These are phyloP conservation scores for Byssothecium circinans DNA, from an alignment of 2,329 filamentous ascomycete species.

Conservation along the genomic window DNA sequence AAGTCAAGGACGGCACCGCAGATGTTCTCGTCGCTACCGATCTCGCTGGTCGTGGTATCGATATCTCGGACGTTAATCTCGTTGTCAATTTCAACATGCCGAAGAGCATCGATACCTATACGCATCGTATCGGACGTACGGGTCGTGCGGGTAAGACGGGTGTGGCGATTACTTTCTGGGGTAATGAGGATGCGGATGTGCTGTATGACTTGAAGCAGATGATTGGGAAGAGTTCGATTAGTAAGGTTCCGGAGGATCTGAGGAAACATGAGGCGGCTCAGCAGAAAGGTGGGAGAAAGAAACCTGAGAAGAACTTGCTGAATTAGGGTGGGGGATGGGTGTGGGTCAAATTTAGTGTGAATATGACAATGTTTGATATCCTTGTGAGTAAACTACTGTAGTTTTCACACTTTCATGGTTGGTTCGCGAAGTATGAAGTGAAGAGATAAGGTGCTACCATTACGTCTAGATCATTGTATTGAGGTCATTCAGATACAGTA, in stretches of 20 bases:
- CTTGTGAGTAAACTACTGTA: too few species aligned
- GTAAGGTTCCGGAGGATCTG: conserved; percentile 87
- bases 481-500: too few species aligned
- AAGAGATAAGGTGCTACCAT: too few species aligned
- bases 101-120: conserved; percentile 87
- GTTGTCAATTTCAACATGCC: conserved; percentile 99
- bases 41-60: conserved; percentile 94
- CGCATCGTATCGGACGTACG: conserved; percentile 93
- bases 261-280: conserved; percentile 85
- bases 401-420: too few species aligned
- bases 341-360: too few species aligned
- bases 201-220: conserved; percentile 94
- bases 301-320: conserved; percentile 2
- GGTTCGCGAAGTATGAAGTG: too few species aligned
- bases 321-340: background rate
- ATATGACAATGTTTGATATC: too few species aligned
- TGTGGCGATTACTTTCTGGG: conserved; percentile 94
- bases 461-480: too few species aligned
- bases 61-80: conserved; percentile 88
- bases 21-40: conserved; percentile 95
- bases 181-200: conserved; percentile 84
- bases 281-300: conserved; percentile 61
- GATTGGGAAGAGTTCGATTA: conserved; percentile 85
- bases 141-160: conserved; percentile 96
- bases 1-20: conserved; percentile 76